Evolutionary conservation across 345 rosid species (phyloP).

Genomic region (Melaleuca alternifolia): DNA sequence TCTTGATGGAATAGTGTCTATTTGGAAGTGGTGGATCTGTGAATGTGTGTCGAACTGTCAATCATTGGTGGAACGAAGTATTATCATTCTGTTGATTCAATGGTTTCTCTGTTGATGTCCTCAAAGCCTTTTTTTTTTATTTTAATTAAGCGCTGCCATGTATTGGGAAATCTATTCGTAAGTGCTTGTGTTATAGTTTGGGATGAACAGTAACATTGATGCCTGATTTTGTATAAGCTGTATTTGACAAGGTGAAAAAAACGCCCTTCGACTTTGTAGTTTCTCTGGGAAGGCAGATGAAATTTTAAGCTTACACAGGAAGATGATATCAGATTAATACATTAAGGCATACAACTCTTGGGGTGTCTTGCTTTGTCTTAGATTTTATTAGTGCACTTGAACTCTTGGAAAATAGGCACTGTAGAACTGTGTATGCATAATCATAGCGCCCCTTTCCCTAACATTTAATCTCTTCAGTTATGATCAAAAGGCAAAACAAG

Average conservation of each 20-base stretch:
- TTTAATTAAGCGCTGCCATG: background rate
- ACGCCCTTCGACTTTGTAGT: background rate
- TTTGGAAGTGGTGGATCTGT: background rate
- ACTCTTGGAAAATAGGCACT: background rate
- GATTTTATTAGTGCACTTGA: background rate
- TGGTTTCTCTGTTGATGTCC: background rate
- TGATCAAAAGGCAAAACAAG: background rate
- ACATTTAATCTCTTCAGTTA: background rate
- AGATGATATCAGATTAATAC: background rate
- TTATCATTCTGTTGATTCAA: background rate
- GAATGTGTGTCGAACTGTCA: background rate
- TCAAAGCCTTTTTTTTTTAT: background rate
- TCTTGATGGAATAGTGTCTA: background rate
- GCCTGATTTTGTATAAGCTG: background rate
- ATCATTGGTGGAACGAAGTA: background rate
- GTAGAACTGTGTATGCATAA: background rate
- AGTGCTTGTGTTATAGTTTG: background rate
- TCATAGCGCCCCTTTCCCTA: background rate
- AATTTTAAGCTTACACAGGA: background rate
- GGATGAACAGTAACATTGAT: background rate
- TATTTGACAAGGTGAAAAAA: background rate
- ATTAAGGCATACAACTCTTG: background rate
- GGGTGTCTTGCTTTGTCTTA: background rate
- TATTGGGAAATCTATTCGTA: background rate
- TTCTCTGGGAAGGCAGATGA: background rate